These are phyloP conservation scores for Gossypium longicalyx DNA, from an alignment of 345 rosid genomes.

Conservation along the genomic window DNA sequence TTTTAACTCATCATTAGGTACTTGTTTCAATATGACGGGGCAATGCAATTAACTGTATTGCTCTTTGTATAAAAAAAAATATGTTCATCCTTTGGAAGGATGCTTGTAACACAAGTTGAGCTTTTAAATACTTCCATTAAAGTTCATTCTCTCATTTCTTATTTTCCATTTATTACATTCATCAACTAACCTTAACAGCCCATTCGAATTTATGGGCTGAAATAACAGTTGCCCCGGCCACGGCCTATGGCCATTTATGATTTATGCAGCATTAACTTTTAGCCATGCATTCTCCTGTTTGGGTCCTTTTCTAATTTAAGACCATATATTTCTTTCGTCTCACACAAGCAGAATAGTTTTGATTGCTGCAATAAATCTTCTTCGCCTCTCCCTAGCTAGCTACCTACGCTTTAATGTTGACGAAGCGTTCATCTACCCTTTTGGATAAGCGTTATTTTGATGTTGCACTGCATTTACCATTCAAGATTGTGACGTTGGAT, in stretches of 20 bases:
- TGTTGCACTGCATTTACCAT: background rate
- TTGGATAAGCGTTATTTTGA: background rate
- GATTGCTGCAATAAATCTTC: background rate
- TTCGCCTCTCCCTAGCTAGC: background rate
- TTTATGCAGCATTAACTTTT: background rate
- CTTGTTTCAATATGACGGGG: too few relatives aligned
- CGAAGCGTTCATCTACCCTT: background rate
- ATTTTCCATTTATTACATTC: too few relatives aligned
- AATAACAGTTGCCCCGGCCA: background rate
- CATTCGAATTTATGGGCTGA: background rate
- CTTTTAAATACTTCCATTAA: too few relatives aligned
- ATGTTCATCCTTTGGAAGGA: too few relatives aligned
- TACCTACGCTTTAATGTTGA: background rate
- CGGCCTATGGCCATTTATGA: background rate
- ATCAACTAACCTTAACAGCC: background rate
- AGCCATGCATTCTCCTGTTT: background rate
- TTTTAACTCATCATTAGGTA: too few relatives aligned
- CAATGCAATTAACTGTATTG: too few relatives aligned
- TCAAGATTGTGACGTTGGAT: background rate
- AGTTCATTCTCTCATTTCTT: too few relatives aligned
- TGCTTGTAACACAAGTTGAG: too few relatives aligned
- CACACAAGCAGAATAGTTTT: background rate
- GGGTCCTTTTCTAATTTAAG: background rate
- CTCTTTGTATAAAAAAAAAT: too few relatives aligned
- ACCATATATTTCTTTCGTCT: background rate